Conservation (phyloP, 2,329 filamentous ascomycete genomes). For the Colletotrichum orchidophilum region DNA sequence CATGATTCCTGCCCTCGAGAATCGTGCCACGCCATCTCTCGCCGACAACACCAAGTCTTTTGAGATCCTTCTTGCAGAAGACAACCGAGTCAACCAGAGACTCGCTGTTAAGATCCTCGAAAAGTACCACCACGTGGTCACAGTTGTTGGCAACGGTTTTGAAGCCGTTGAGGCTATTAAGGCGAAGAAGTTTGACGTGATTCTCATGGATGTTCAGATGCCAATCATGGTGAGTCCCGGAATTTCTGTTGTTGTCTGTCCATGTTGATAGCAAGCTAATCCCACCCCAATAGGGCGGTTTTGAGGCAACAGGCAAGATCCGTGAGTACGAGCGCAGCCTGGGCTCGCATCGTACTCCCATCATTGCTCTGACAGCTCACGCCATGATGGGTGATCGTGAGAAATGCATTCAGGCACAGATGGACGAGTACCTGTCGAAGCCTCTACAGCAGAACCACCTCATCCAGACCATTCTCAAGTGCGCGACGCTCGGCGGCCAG, state of each 20-base stretch:
- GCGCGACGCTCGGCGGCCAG: slow-evolving; percentile 87
- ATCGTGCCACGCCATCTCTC: slow-evolving; percentile 87
- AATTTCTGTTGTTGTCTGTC: slow-evolving; percentile 19
- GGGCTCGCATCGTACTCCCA: slow-evolving; percentile 84
- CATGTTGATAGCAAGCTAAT: slow-evolving; percentile 27
- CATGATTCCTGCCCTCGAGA: slow-evolving; percentile 94
- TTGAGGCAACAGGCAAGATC: slow-evolving; percentile 96
- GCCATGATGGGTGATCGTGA: slow-evolving; percentile 99
- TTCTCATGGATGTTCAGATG: slow-evolving; percentile 99
- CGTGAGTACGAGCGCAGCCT: slow-evolving; percentile 90
- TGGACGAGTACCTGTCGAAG: slow-evolving; percentile 99
- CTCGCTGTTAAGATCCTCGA: slow-evolving; percentile 96
- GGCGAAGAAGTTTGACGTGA: slow-evolving; percentile 92
- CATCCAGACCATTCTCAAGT: slow-evolving; percentile 97
- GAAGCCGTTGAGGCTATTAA: slow-evolving; percentile 95
- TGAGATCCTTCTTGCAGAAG: slow-evolving; percentile 93
- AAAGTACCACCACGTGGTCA: slow-evolving; percentile 93
- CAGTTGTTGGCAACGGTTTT: slow-evolving; percentile 92
- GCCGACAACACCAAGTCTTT: slow-evolving; percentile 96
- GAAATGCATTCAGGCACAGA: slow-evolving; percentile 97
- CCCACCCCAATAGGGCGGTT: slow-evolving; percentile 73
- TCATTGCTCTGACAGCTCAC: slow-evolving; percentile 96
- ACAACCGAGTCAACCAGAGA: slow-evolving; percentile 97
- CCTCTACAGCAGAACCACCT: slow-evolving; percentile 96
- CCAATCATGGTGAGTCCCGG: slow-evolving; percentile 84